These are phyloP conservation scores for Paraphoma chrysanthemicola DNA, from an alignment of 2,329 filamentous ascomycete genomes.

Conservation along the genomic window DNA sequence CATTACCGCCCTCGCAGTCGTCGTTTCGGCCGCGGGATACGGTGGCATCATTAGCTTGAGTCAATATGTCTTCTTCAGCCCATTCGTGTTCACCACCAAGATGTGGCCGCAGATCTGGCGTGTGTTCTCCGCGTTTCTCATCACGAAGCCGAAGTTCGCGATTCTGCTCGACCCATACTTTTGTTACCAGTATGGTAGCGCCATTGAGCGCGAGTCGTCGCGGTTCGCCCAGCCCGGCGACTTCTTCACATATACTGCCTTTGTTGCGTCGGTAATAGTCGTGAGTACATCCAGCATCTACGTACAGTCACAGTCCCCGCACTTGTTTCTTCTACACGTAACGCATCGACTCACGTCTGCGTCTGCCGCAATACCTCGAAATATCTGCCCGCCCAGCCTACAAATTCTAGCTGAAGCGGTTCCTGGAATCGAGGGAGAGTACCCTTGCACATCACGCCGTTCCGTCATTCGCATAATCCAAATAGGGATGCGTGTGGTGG, in stretches of 20 bases:
- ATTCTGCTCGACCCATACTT: conserved; percentile 80
- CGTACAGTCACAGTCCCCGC: not conserved
- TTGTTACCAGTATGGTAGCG: conserved; percentile 77
- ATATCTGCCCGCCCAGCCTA: conserved; percentile 62
- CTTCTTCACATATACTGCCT: conserved; percentile 79
- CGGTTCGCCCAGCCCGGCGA: conserved; percentile 79
- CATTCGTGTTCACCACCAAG: conserved; percentile 61
- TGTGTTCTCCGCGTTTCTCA: conserved; percentile 63
- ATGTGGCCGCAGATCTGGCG: conserved; percentile 67
- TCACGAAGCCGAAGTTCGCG: conserved; percentile 62
- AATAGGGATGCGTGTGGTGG: conserved; percentile 52
- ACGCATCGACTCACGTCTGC: conserved; percentile 21
- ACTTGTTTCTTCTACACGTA: not conserved
- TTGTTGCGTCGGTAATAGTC: conserved; percentile 73
- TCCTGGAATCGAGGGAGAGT: conserved; percentile 63
- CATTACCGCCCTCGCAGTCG: conserved; percentile 68
- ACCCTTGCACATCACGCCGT: conserved; percentile 57
- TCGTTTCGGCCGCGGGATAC: conserved; percentile 68
- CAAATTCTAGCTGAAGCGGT: conserved; percentile 59
- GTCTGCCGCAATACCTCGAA: conserved; percentile 60
- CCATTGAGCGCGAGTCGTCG: conserved; percentile 73
- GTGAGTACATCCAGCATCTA: conserved; percentile 66
- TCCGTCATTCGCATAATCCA: conserved; percentile 60
- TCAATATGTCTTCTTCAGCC: conserved; percentile 63
- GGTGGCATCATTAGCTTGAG: conserved; percentile 60